A percentile compares a stretch with the other conserved stretches of the same genome.
These are phyloP conservation scores for Musa beccarii DNA, from an alignment of 176 grass and related monocot species.

Conservation along the genomic window DNA sequence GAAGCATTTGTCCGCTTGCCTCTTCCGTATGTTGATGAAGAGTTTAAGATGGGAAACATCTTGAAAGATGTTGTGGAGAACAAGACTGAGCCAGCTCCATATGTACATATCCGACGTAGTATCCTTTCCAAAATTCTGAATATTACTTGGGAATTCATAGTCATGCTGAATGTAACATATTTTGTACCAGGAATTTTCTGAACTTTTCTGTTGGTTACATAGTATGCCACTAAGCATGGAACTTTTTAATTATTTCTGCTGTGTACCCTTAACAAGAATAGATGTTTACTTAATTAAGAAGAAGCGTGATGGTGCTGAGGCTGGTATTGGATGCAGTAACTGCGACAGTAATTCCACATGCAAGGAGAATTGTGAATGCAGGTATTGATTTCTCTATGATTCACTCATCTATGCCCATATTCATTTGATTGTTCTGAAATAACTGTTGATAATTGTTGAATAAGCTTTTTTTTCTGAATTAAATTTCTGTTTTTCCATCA, in stretches of 20 bases:
- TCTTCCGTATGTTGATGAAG: constrained; percentile 85
- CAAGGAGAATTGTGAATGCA: constrained; percentile 94
- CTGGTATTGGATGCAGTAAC: constrained; percentile 66
- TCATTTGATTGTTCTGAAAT: background rate
- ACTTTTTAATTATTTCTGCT: constrained; percentile 1
- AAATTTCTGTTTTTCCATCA: no score
- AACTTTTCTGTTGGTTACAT: background rate
- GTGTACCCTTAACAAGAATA: constrained; percentile 49
- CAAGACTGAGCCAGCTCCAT: constrained; percentile 50
- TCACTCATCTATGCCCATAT: background rate
- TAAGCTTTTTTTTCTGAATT: no score
- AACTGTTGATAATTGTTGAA: no score
- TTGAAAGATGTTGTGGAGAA: constrained; percentile 41
- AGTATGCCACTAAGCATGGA: background rate
- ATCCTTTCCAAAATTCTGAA: constrained; percentile 42
- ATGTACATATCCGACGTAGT: constrained; percentile 77
- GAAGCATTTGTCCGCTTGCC: constrained; percentile 77
- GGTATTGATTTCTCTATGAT: constrained; percentile 36
- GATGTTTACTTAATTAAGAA: constrained; percentile 97
- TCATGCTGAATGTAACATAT: background rate
- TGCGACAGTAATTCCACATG: constrained; percentile 72
- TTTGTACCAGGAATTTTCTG: background rate
- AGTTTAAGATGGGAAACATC: constrained; percentile 67
- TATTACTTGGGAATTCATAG: background rate
- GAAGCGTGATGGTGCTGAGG: constrained; percentile 51